Evolutionary conservation across 805 yeast genomes (phyloP).

Genomic region (Naumovozyma dairenensis): DNA sequence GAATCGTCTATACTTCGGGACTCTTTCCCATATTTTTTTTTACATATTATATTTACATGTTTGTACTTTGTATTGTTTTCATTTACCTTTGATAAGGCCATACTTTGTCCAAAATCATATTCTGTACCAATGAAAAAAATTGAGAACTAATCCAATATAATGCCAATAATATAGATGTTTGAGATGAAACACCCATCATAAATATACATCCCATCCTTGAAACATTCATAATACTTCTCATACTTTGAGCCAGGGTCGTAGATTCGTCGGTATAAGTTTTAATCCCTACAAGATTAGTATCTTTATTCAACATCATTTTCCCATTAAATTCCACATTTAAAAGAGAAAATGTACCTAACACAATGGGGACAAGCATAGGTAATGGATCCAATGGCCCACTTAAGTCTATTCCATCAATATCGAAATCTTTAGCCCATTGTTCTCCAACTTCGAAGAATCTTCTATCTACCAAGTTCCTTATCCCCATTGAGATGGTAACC

Average conservation of each 20-base stretch:
- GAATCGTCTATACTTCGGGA: no score
- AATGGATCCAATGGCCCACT: slow-evolving; percentile 52
- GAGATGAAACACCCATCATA: slow-evolving; percentile 74
- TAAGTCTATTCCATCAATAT: slow-evolving; percentile 28
- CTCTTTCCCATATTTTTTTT: no score
- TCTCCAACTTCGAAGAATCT: slow-evolving; percentile 25
- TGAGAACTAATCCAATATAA: slow-evolving; percentile 91
- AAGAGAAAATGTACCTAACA: slow-evolving; percentile 60
- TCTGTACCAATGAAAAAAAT: slow-evolving; percentile 64
- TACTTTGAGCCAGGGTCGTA: slow-evolving; percentile 21
- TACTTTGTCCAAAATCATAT: slow-evolving; percentile 53
- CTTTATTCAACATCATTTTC: slow-evolving; percentile 36
- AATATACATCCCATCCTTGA: slow-evolving; percentile 69
- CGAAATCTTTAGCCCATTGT: slow-evolving; percentile 36
- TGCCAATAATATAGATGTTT: slow-evolving; percentile 74
- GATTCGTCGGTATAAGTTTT: slow-evolving; percentile 12
- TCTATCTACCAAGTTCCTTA: slow-evolving; percentile 64
- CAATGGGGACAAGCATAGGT: slow-evolving; percentile 66
- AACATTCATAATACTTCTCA: slow-evolving; percentile 47
- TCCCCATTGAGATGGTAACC: slow-evolving; percentile 66
- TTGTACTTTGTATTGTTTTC: background rate
- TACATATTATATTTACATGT: background rate
- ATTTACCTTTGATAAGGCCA: slow-evolving; percentile 37
- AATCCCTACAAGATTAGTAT: slow-evolving; percentile 13
- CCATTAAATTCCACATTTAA: slow-evolving; percentile 78